Evolutionary conservation across 352 stramenopile species (phyloP).

Genomic region (Phytopythium sindhum): DNA sequence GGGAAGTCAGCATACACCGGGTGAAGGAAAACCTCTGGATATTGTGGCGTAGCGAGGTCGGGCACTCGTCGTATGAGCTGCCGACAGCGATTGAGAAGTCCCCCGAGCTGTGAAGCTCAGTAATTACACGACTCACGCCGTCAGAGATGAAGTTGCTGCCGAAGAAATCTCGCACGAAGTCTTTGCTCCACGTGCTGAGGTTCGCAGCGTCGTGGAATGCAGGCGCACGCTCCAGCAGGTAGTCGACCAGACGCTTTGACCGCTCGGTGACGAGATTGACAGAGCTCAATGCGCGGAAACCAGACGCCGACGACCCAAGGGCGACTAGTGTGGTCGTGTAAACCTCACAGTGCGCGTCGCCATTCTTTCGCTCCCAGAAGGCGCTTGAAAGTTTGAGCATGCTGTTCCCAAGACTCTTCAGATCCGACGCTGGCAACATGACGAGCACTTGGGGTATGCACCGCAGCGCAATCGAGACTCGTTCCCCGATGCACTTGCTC

Average conservation of each 20-base stretch:
- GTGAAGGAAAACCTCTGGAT: conserved; percentile 22
- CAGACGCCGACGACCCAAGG: not conserved
- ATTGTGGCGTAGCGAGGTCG: conserved; percentile 6
- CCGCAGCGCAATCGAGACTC: not conserved
- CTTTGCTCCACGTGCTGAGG: conserved; percentile 5
- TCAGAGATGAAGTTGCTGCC: not conserved
- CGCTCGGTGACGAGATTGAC: not conserved
- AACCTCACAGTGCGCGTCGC: too few relatives aligned
- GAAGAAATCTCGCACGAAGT: conserved; percentile 3
- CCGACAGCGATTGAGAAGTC: conserved; percentile 23
- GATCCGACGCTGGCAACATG: not conserved
- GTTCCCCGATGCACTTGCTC: not conserved
- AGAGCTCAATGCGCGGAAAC: not conserved
- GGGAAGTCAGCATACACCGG: conserved; percentile 32
- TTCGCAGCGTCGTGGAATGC: not conserved
- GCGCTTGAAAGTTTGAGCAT: not conserved
- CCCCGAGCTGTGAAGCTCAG: not conserved
- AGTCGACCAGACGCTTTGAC: not conserved
- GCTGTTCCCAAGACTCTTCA: not conserved
- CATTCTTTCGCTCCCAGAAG: not conserved
- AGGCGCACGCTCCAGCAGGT: not conserved
- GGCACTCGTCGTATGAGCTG: conserved; percentile 36
- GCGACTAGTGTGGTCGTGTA: not conserved
- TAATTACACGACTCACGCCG: not conserved
- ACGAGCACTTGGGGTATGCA: not conserved